A percentile compares a stretch with the other conserved stretches of the same genome.
Conservation (phyloP, 2,329 filamentous ascomycete species). For the Arthrobotrys entomopaga region DNA sequence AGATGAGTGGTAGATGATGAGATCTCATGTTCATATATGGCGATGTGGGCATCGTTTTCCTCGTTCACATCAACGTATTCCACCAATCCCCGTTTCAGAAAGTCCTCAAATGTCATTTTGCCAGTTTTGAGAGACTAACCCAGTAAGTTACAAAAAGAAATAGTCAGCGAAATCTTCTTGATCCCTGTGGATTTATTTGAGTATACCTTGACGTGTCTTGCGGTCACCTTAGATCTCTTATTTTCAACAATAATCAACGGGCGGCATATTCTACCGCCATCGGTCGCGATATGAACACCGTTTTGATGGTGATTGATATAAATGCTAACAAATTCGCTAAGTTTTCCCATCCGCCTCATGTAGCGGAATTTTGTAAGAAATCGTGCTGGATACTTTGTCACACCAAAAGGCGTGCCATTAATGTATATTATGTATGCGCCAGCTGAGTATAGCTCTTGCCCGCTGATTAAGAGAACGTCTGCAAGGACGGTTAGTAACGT, state of each 20-base stretch:
- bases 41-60: slow-evolving; percentile 94
- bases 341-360: slow-evolving; percentile 85
- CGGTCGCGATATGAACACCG: slow-evolving; percentile 93
- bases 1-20: slow-evolving; percentile 86
- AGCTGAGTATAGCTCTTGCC: slow-evolving; percentile 84
- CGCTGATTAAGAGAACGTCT: slow-evolving; percentile 73
- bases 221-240: slow-evolving; percentile 80
- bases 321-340: slow-evolving; percentile 96
- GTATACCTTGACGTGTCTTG: slow-evolving; percentile 76
- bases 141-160: slow-evolving; percentile 3
- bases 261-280: slow-evolving; percentile 95
- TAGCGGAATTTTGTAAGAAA: slow-evolving; percentile 87
- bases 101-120: slow-evolving; percentile 90
- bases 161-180: neutral
- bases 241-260: slow-evolving; percentile 96
- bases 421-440: slow-evolving; percentile 91
- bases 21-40: slow-evolving; percentile 86
- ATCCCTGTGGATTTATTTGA: neutral
- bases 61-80: slow-evolving; percentile 99
- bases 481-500: slow-evolving; percentile 7
- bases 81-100: slow-evolving; percentile 85
- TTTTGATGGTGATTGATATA: slow-evolving; percentile 93
- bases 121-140: slow-evolving; percentile 74
- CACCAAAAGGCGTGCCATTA: slow-evolving; percentile 91
- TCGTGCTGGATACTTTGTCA: slow-evolving; percentile 84